Evolutionary conservation across 2,329 filamentous ascomycete genomes (phyloP).

Genomic region (Byssoonygena ceratinophila): DNA sequence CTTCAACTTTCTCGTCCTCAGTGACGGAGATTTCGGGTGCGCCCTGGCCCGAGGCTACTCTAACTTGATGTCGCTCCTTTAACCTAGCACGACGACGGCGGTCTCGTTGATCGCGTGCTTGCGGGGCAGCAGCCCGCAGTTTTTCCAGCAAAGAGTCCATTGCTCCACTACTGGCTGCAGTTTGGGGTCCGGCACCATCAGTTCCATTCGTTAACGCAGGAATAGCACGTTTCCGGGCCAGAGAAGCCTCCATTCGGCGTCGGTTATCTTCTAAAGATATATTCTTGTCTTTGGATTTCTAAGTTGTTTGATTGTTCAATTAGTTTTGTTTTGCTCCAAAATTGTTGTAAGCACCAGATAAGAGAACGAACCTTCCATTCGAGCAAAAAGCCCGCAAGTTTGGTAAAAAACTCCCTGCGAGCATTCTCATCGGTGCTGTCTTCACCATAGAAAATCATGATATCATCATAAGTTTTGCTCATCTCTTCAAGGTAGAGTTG

Average conservation of each 20-base stretch:
- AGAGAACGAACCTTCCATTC: constrained; percentile 67
- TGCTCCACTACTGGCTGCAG: constrained; percentile 67
- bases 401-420: constrained; percentile 89
- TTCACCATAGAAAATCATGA: constrained; percentile 94
- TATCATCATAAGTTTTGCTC: constrained; percentile 81
- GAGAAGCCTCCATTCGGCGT: constrained; percentile 76
- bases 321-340: neutral
- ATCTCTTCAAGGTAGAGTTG: constrained; percentile 88
- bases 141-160: constrained; percentile 97
- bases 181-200: constrained; percentile 44
- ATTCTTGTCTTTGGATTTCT: constrained; percentile 91
- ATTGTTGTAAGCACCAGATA: neutral
- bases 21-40: constrained; percentile 57
- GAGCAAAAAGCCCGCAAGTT: constrained; percentile 75
- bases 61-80: constrained; percentile 82
- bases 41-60: constrained; percentile 77
- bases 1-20: constrained; percentile 37
- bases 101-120: constrained; percentile 80
- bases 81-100: constrained; percentile 74
- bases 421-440: constrained; percentile 84
- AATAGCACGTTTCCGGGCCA: constrained; percentile 67
- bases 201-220: constrained; percentile 55
- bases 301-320: neutral
- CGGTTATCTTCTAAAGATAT: constrained; percentile 67
- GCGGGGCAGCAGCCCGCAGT: constrained; percentile 80